These are phyloP conservation scores for Eimeria brunetti DNA, from an alignment of 169 alveolate species.

Conservation along the genomic window DNA sequence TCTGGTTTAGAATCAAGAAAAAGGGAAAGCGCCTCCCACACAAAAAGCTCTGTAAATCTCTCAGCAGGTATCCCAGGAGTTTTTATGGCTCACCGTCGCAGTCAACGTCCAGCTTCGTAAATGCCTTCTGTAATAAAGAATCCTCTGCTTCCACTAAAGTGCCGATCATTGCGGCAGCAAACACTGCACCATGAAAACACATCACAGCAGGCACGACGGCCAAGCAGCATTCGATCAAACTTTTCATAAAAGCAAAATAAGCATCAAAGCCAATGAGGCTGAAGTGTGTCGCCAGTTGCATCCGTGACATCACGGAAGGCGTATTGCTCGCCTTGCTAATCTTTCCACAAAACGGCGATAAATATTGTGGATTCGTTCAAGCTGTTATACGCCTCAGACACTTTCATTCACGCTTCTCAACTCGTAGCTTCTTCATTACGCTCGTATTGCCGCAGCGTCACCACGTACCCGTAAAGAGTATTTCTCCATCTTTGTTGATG, in stretches of 20 bases:
- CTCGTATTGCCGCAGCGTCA: neutral
- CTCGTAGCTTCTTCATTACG: neutral
- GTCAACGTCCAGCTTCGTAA: slow-evolving; percentile 47
- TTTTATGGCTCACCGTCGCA: slow-evolving; percentile 23
- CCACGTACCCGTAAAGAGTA: slow-evolving; percentile 20
- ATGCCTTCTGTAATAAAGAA: slow-evolving; percentile 36
- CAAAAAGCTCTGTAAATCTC: neutral
- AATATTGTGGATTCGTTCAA: neutral
- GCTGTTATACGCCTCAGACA: neutral
- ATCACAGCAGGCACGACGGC: neutral
- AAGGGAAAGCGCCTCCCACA: neutral
- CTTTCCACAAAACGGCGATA: neutral
- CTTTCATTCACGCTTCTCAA: neutral
- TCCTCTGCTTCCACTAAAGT: slow-evolving; percentile 45
- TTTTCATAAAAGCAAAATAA: neutral
- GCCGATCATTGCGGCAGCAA: slow-evolving; percentile 71
- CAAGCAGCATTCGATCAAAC: neutral
- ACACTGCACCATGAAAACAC: slow-evolving; percentile 9
- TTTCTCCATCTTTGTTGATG: slow-evolving; percentile 57
- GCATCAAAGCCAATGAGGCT: neutral
- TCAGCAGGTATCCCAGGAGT: neutral
- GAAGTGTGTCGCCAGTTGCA: neutral
- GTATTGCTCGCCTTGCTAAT: neutral
- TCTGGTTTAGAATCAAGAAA: neutral
- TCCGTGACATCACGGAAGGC: neutral